phyloP scores from a whole-genome alignment of 768 basidiomycete genomes.

The Boletus edulis region DNA sequence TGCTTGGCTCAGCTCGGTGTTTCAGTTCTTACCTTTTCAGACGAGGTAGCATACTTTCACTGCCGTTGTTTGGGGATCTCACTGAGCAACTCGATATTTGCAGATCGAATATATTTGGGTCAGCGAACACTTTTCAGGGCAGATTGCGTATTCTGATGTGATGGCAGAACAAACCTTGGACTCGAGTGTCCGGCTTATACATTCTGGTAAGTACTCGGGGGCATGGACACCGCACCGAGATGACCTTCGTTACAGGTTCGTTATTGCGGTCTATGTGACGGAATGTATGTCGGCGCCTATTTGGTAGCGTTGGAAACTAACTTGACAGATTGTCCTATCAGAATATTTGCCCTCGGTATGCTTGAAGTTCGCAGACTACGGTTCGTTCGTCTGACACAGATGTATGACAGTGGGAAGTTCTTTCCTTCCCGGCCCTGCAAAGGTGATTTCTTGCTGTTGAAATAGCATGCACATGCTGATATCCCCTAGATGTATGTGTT shows the following conservation, averaged over 20 bases:
- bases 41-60: neutral
- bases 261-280: constrained; percentile 3
- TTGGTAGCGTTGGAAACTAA: neutral
- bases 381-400: neutral
- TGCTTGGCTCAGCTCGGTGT: neutral
- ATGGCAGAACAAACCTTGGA: neutral
- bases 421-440: constrained; percentile 1
- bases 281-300: neutral
- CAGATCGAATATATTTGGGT: constrained; percentile 5
- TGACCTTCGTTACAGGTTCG: neutral
- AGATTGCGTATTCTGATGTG: neutral
- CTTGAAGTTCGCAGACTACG: neutral
- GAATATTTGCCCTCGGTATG: neutral
- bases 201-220: neutral
- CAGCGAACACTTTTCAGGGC: neutral
- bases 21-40: constrained; percentile 1
- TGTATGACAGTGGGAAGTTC: constrained; percentile 4
- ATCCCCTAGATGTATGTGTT: constrained; percentile 1
- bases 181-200: neutral
- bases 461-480: neutral
- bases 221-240: neutral
- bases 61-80: neutral
- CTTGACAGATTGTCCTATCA: neutral
- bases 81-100: neutral
- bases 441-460: neutral